Base-by-base conservation (phyloP, 495 filamentous ascomycete species). In the Hapsidospora chrysogenum region DNA sequence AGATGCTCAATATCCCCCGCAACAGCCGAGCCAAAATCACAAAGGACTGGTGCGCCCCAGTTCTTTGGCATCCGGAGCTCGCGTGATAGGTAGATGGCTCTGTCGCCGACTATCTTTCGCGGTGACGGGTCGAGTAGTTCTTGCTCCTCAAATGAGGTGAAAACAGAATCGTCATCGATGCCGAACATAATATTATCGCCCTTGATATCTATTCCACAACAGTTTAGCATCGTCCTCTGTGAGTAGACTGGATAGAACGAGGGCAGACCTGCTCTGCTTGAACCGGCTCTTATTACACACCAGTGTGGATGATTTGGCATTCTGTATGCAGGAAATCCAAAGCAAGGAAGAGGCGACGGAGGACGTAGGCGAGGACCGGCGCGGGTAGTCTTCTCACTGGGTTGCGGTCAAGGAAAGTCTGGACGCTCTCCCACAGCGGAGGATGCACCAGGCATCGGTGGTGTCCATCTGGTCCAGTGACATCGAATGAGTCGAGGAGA, bases 21-120 rank as follows among this genome's bases (percentile, higher is more conserved):
- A 9, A 52, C 53, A 19, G 59, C 64, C 17, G 62, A 57, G 28
- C 68, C 58, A 38, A 70, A 57, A 43, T 65, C 67, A 44, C 60
- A 60, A 23, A 61, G 52, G 31, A 52, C 60, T 25, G 41, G 58
- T 26, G 25, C 1, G 3, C 35, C 38, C 9, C 29, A 48, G 32
- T 33, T 40, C 41, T 48, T 36, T 36, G 49, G 53, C 11, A 27
- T 29, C 2, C 35, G 16, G 7, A 50, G 43, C 29, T 41, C 10
- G 2, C 51, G 43, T 7, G 47, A 58, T 2, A 31, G 9, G 38
- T 64, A 58, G 22, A 60, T 53, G n/a, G 37, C 39, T 9, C 48
- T 31, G 15, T 38, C 48, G 11, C 50, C 44, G 5, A 53, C 34
- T 29, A 41, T 29, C 32, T 58, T 60, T 21, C 54, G 36, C 6